Evolutionary conservation across 176 grass and related monocot species (phyloP), one percentile per base, ranked within the genome.

Genomic region (Hyparrhenia diplandra): DNA sequence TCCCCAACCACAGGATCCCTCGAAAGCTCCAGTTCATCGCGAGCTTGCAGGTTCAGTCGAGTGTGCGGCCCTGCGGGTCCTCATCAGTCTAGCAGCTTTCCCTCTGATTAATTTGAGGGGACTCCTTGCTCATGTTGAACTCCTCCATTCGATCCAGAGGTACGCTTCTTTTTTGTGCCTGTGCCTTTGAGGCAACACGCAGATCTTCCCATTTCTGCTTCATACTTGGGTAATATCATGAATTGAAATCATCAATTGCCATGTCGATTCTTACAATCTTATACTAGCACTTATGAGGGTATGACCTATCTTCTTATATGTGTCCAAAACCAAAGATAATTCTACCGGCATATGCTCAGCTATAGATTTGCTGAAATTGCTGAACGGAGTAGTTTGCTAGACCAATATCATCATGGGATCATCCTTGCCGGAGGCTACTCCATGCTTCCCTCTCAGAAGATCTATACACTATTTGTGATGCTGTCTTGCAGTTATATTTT

Each of bases 131-230:
- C 41, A 62, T 5, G 8, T 76, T 41, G 3, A 10, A 13, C 12
- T 46, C 52, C 11, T 24, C 18, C 51, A 12, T 4, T 32, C 41
- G 10, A 68, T 64, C 13, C 1, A 67, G 77, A 74, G 88, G 79
- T 86, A 86, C 72, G 78, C 32, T 52, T 29, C 16, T 21, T 24
- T n/a, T 60, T 73, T 73, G 30, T 11, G 18, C 30, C 54, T 40
- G n/a, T n/a, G 30, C 16, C n/a, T 79, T 67, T 72, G 16, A 46
- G 36, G 11, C 3, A 69, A 29, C 60, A 28, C 37, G 4, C 5
- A 37, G 37, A 61, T 58, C n/a, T 25, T 67, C 4, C 18, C 27
- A 55, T 18, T 31, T 65, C 5, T 14, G 0, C 5, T 32, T 34
- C n/a, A n/a, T n/a, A n/a, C n/a, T n/a, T n/a, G n/a, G n/a, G n/a